Conservation (phyloP, 169 alveolate species). For the Plasmodium chabaudi region DNA sequence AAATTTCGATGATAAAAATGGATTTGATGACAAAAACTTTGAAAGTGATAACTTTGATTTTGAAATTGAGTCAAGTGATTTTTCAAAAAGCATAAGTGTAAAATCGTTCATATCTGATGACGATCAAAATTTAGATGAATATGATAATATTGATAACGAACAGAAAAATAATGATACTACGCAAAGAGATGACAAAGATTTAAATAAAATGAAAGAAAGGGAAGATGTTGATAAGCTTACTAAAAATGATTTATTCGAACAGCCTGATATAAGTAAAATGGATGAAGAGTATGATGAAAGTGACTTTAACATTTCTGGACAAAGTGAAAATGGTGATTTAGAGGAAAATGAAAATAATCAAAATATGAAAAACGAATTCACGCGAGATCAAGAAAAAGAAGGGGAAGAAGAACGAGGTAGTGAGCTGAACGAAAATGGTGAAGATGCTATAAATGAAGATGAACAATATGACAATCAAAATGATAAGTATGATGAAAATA, state of each 20-base stretch:
- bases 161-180: conserved; percentile 6
- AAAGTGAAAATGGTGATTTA: background rate
- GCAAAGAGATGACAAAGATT: background rate
- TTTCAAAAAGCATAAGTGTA: conserved; percentile 50
- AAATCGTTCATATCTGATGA: conserved; percentile 24
- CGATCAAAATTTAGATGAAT: conserved; percentile 11
- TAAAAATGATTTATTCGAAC: conserved; percentile 6
- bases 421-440: background rate
- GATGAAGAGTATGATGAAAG: background rate
- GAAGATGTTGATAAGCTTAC: conserved; percentile 11
- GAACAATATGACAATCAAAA: background rate
- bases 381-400: background rate
- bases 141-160: conserved; percentile 19
- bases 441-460: background rate
- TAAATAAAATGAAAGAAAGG: conserved; percentile 17
- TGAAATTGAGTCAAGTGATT: conserved; percentile 75
- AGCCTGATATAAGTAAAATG: background rate
- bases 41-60: conserved; percentile 28
- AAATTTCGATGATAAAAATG: conserved; percentile 4
- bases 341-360: background rate
- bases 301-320: background rate
- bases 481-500: background rate
- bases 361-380: background rate
- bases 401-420: conserved; percentile 1
- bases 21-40: conserved; percentile 9